Conservation (phyloP, 2,329 filamentous ascomycete genomes). For the Microdochium trichocladiopsis region DNA sequence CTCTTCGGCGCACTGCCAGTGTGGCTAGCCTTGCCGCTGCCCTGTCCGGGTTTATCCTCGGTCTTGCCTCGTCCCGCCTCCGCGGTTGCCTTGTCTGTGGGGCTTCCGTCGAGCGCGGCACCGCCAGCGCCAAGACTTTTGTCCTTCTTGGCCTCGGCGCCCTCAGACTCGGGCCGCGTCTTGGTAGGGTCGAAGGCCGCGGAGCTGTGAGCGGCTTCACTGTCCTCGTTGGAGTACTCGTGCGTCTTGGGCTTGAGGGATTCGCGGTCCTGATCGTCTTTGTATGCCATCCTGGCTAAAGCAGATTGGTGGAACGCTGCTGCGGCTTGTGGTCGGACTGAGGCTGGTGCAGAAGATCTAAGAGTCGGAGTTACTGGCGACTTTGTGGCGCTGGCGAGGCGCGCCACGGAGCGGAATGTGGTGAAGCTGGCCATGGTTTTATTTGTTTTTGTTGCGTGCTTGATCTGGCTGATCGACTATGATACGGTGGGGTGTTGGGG, state of each 20-base stretch:
- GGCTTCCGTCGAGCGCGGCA: conserved; percentile 32
- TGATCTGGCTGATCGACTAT: too few species aligned
- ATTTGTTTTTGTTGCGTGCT: too few species aligned
- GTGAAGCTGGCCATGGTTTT: conserved; percentile 4
- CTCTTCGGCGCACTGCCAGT: conserved; percentile 17
- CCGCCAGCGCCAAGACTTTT: conserved; percentile 12
- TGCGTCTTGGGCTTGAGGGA: conserved; percentile 56
- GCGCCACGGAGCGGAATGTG: conserved; percentile 10
- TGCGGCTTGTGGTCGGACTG: conserved; percentile 12
- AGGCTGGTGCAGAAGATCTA: conserved; percentile 1
- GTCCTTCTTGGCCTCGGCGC: conserved; percentile 23
- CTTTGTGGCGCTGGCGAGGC: conserved; percentile 4
- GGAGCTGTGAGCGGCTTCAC: conserved; percentile 43
- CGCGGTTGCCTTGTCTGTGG: conserved; percentile 36
- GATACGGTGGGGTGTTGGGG: too few species aligned
- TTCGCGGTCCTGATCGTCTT: conserved; percentile 50
- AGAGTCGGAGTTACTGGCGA: background rate
- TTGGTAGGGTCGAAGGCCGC: conserved; percentile 63
- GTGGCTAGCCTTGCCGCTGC: conserved; percentile 22
- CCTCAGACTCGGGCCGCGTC: conserved; percentile 56
- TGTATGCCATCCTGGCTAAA: conserved; percentile 29
- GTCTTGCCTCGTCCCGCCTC: conserved; percentile 10
- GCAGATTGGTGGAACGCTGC: conserved; percentile 21
- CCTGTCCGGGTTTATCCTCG: conserved; percentile 20
- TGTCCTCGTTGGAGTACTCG: conserved; percentile 62